Conservation (phyloP, 208 protist genomes). For the Jaenimonas drosophilae region DNA sequence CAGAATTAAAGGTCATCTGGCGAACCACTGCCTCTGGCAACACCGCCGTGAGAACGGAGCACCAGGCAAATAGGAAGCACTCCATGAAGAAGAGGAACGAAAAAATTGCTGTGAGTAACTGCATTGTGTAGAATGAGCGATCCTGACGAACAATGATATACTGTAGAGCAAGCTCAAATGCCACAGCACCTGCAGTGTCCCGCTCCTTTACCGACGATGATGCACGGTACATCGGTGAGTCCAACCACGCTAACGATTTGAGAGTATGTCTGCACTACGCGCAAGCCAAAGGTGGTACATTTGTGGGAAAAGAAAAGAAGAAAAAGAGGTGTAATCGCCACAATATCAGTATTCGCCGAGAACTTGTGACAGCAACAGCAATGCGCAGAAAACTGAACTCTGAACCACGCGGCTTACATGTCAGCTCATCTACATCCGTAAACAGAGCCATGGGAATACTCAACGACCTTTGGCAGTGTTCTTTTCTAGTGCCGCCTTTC, state of each 20-base stretch:
- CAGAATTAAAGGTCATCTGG: conserved; percentile 4
- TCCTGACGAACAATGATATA: conserved; percentile 72
- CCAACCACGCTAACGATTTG: not conserved
- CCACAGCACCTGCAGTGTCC: conserved; percentile 61
- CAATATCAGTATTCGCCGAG: not conserved
- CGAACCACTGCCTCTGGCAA: conserved; percentile 8
- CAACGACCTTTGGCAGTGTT: conserved; percentile 2
- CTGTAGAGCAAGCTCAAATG: conserved; percentile 79
- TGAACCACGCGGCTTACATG: not conserved
- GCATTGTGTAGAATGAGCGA: conserved; percentile 76
- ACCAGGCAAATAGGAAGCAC: conserved; percentile 22
- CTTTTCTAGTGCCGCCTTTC: conserved; percentile 58
- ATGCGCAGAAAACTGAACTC: not conserved
- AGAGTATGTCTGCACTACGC: too few relatives aligned
- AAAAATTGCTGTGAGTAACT: conserved; percentile 51
- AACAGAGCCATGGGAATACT: not conserved
- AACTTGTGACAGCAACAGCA: not conserved
- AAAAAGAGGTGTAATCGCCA: not conserved
- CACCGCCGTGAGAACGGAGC: conserved; percentile 25
- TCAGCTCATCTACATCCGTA: not conserved
- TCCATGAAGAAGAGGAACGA: conserved; percentile 57
- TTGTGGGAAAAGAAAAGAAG: not conserved
- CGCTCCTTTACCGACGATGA: conserved; percentile 44
- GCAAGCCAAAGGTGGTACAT: too few relatives aligned
- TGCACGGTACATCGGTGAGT: conserved; percentile 1